Evolutionary conservation across 169 alveolate genomes (phyloP).

Genomic region (Babesia bovis): DNA sequence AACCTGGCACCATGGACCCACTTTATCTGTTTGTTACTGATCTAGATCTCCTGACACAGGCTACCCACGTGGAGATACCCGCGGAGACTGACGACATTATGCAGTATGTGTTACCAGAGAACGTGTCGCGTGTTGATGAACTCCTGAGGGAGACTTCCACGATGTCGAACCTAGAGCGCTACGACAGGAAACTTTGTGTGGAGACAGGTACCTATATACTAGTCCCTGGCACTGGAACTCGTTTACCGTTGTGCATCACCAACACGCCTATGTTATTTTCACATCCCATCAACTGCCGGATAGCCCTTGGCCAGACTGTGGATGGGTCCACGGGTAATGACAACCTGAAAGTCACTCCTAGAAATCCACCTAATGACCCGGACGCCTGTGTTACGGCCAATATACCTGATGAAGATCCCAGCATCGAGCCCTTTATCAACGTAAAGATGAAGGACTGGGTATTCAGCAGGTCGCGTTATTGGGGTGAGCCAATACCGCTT

Average conservation of each 20-base stretch:
- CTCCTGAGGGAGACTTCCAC: not conserved
- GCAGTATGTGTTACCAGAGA: constrained; percentile 21
- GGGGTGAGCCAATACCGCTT: constrained; percentile 94
- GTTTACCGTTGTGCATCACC: constrained; percentile 62
- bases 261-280: constrained; percentile 37
- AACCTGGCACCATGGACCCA: not conserved
- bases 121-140: not conserved
- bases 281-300: constrained; percentile 32
- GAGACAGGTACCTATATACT: constrained; percentile 31
- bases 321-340: not conserved
- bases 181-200: constrained; percentile 17
- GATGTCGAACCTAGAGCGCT: constrained; percentile 44
- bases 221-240: constrained; percentile 52
- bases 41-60: not conserved
- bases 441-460: constrained; percentile 87
- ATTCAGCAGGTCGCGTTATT: constrained; percentile 87
- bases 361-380: not conserved
- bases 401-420: constrained; percentile 23
- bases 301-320: not conserved
- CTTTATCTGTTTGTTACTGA: constrained; percentile 26
- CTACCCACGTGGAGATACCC: constrained; percentile 15
- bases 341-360: not conserved
- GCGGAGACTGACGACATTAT: constrained; percentile 3
- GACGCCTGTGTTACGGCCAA: not conserved
- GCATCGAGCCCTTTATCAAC: constrained; percentile 31